Conservation (phyloP, 2,329 filamentous ascomycete species). For the Pezicula neosporulosa region DNA sequence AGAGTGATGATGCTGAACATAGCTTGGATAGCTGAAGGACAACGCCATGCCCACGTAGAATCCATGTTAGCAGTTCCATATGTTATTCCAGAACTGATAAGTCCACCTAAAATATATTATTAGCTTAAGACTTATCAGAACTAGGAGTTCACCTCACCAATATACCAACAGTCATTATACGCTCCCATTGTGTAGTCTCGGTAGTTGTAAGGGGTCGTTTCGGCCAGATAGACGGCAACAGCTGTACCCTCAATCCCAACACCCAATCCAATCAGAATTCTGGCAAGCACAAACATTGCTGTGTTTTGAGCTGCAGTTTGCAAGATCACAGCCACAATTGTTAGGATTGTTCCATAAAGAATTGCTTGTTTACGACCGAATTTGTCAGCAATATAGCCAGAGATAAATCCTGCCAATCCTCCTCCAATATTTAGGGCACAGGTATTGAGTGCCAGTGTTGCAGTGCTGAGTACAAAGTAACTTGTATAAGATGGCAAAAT, state of each 20-base stretch:
- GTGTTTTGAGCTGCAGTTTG: slow-evolving; percentile 21
- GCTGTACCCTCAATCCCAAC: slow-evolving; percentile 28
- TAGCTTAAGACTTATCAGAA: too few relatives aligned
- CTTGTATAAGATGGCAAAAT: slow-evolving; percentile 53
- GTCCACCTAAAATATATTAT: slow-evolving; percentile 18
- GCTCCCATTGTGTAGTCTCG: slow-evolving; percentile 38
- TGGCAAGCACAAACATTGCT: slow-evolving; percentile 21
- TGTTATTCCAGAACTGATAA: slow-evolving; percentile 33
- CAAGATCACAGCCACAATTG: slow-evolving; percentile 19
- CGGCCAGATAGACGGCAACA: slow-evolving; percentile 44
- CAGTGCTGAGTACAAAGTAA: slow-evolving; percentile 51
- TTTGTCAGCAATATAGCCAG: slow-evolving; percentile 32
- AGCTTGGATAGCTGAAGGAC: slow-evolving; percentile 21
- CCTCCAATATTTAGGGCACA: slow-evolving; percentile 52
- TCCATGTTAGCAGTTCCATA: slow-evolving; percentile 31
- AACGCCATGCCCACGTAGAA: slow-evolving; percentile 33
- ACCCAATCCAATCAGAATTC: slow-evolving; percentile 18
- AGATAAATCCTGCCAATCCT: slow-evolving; percentile 39
- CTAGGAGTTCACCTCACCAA: slow-evolving; percentile 4
- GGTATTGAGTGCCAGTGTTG: slow-evolving; percentile 51
- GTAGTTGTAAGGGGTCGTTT: slow-evolving; percentile 42
- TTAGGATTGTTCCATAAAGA: slow-evolving; percentile 19
- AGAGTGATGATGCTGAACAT: not conserved
- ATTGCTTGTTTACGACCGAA: slow-evolving; percentile 30
- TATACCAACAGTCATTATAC: slow-evolving; percentile 33